phyloP scores from a whole-genome alignment of 2,329 filamentous ascomycete genomes.

The Colletotrichum eremochloae region DNA sequence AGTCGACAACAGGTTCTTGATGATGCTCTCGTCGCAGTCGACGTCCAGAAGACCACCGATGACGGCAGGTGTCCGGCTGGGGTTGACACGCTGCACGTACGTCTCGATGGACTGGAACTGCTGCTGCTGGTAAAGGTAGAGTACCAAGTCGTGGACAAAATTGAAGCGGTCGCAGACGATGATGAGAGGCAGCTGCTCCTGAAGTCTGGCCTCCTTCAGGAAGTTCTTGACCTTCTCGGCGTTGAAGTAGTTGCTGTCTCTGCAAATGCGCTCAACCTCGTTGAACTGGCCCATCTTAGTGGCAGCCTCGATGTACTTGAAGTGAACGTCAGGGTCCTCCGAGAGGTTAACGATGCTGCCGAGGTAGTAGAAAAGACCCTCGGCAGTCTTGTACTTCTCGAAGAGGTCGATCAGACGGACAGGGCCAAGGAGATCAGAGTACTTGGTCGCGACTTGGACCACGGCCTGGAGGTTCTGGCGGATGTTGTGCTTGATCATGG shows the following conservation, averaged over 20 bases:
- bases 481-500: conserved; percentile 97
- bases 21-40: conserved; percentile 95
- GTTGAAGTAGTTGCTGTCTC: conserved; percentile 91
- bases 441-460: conserved; percentile 96
- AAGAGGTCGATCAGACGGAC: conserved; percentile 90
- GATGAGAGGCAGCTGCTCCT: conserved; percentile 94
- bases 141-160: conserved; percentile 95
- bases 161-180: conserved; percentile 99
- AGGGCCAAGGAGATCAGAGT: conserved; percentile 93
- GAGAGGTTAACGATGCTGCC: conserved; percentile 98
- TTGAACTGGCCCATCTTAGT: conserved; percentile 93
- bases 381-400: conserved; percentile 97
- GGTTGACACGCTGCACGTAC: conserved; percentile 97
- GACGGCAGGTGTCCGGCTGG: conserved; percentile 88
- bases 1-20: conserved; percentile 89
- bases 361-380: conserved; percentile 98
- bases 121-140: conserved; percentile 98
- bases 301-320: conserved; percentile 99
- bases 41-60: conserved; percentile 95
- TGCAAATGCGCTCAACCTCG: conserved; percentile 96
- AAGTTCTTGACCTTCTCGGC: conserved; percentile 99
- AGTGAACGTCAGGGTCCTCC: conserved; percentile 94
- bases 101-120: conserved; percentile 99
- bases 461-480: conserved; percentile 96
- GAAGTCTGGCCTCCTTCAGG: conserved; percentile 93